These are phyloP conservation scores for Penicillium capsulatum DNA, from an alignment of 2,329 filamentous ascomycete genomes.

Conservation along the genomic window DNA sequence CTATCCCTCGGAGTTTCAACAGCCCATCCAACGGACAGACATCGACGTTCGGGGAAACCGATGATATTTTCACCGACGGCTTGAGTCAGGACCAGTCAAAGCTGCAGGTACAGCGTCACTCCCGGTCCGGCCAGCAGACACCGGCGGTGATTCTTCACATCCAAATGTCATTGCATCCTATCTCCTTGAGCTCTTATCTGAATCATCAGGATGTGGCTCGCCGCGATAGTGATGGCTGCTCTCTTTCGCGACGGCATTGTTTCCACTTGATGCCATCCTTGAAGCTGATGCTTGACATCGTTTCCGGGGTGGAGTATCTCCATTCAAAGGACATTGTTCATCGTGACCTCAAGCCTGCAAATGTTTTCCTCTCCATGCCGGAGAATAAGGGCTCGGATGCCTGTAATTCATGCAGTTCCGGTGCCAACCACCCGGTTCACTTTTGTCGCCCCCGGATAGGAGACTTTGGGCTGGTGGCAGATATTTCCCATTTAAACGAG, in stretches of 20 bases:
- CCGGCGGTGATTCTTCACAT: constrained; percentile 56
- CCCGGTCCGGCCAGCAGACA: constrained; percentile 23
- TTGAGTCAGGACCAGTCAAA: constrained; percentile 35
- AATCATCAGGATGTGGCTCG: constrained; percentile 33
- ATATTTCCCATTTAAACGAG: constrained; percentile 44
- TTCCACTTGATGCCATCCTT: constrained; percentile 58
- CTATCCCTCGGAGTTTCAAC: constrained; percentile 43
- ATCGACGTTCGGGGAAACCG: constrained; percentile 34
- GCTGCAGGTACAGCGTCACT: constrained; percentile 27
- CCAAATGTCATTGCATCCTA: constrained; percentile 64
- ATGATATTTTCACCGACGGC: constrained; percentile 43
- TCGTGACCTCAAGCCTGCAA: constrained; percentile 64
- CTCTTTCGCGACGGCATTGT: constrained; percentile 50
- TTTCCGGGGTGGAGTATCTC: constrained; percentile 62
- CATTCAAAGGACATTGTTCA: constrained; percentile 60
- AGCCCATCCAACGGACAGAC: constrained; percentile 29
- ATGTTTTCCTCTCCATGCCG: constrained; percentile 58
- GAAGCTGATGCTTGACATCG: constrained; percentile 54
- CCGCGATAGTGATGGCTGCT: constrained; percentile 13
- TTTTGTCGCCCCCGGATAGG: constrained; percentile 60
- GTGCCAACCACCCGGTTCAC: constrained; percentile 25
- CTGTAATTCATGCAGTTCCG: constrained; percentile 45
- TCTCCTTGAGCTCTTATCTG: constrained; percentile 59
- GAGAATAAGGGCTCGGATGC: constrained; percentile 46
- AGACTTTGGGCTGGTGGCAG: constrained; percentile 63